Base-by-base conservation (phyloP, 1,284 basidiomycete genomes). In the Malassezia sp. region DNA sequence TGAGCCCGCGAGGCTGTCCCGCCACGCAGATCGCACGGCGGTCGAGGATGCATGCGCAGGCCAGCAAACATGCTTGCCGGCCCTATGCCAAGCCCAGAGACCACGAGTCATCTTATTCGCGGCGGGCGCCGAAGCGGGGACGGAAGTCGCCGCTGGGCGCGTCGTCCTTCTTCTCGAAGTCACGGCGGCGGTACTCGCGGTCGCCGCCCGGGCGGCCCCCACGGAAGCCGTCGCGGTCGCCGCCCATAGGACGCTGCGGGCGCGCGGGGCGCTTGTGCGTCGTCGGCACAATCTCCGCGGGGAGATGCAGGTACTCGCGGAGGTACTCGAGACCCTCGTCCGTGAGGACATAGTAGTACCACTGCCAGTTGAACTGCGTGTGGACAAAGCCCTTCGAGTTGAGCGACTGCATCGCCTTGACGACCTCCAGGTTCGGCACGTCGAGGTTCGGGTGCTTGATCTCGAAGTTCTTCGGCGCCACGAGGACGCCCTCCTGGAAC, bases 401-500 rank as follows among this genome's bases (percentile, higher is more conserved):
- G 65, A 99, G 79, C 74, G 85, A 90, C 75, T 97, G 91, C 77
- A 91, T 83, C 55, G 88, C 88, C 81, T 97, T 99, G 80, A 99
- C 93, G 67, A 97, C 93, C 74, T 95, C 79, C 60, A 99, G 83
- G 77, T 99, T 97, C 62, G 85, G 85, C 70, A 96, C 83, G 59
- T 90, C 85, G 61, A 99, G 81, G 71, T 96, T 90, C 70, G 93
- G 87, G 73, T 99, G 93, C 75, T 91, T 87, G 53, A 86, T 84
- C 73, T 95, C 91, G 78, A 79, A 96, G 76, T 99, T 89, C 79
- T 97, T 97, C 79, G 93, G 90, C 70, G 91, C 91, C 72, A 97
- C 91, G 72, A 96, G 78, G 59, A 96, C 93, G 71, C 93, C 91
- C 57, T 69, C 59, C 57, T 67, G 62, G 63, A 70, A 70, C 42